Base-by-base conservation (phyloP, 1,139 yeast species). In the Hansenula sp. region DNA sequence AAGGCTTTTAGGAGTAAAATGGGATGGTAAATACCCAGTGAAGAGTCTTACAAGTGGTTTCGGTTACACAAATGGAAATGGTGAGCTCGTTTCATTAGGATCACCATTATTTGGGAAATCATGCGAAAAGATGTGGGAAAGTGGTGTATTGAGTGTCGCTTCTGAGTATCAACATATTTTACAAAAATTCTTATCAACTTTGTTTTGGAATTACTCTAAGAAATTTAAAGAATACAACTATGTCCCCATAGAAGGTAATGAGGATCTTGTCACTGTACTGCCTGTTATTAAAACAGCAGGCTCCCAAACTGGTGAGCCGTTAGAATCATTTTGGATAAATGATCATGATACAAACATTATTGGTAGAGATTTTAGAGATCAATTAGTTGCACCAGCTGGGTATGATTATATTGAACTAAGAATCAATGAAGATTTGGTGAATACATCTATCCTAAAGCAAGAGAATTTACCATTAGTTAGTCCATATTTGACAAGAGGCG, bases 401-500 rank as follows among this genome's bases (percentile, higher is more conserved):
- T 34, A 31, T 21, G 25, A 17, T 15, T 18, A 33, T 10, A 36
- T 45, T 24, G 4, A 16, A 2, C 33, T 37, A 35, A 21, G 19
- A 9, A 31, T 45, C 5, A 29, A 37, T 12, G 21, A 24, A 13
- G 33, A 31, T 2, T 45, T 29, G 27, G 5, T 12, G 2, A n/a
- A n/a, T n/a, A n/a, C n/a, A n/a, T n/a, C n/a, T n/a, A n/a, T n/a
- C n/a, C n/a, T n/a, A n/a, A n/a, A n/a, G n/a, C 45, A 42, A 18
- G 28, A 15, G 17, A 28, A n/a, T n/a, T n/a, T n/a, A n/a, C n/a
- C 31, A 16, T 38, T 24, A 3, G 32, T 42, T 5, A 35, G 41
- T 12, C 46, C 46, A 15, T 42, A 31, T n/a, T 16, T 45, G 7
- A 19, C 37, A 12, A 37, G 36, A 19, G 34, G 21, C 16, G 33